Evolutionary conservation across 2,329 filamentous ascomycete genomes (phyloP), one percentile per base, ranked within the genome.

Genomic region (Penicillium palitans): DNA sequence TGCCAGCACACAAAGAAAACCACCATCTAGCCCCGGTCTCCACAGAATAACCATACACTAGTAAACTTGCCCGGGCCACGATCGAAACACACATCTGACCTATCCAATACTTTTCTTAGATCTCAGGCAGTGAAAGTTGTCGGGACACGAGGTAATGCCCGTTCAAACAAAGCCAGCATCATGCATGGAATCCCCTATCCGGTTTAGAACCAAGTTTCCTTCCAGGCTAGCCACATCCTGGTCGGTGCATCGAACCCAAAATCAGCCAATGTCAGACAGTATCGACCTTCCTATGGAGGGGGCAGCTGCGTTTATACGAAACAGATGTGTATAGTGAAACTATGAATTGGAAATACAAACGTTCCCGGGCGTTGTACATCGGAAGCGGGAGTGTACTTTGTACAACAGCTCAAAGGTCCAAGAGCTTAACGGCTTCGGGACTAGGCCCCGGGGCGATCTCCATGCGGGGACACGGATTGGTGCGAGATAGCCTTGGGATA

Each of bases 1-100:
- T 27, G 39, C 40, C 54, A 57, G 19, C 54, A 35, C 6, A 57
- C 40, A 52, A 57, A 56, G 47, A 56, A 52, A 52, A n/a, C 0
- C 37, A 10, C n/a, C n/a, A 35, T 19, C n/a, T 17, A 17, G 25
- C n/a, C 42, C 25, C 7, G 12, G 37, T 21, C 21, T n/a, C 40
- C 17, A 27, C 4, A 46, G 21, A 17, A n/a, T 15, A 52, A 33
- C 50, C 19, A 31, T 29, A 13, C 27, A 12, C 21, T 15, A 37
- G 4, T 19, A 13, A 1, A 21, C 24, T 15, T 8, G 21, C 31
- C 15, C 29, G 13, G 19, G 46, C 25, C 19, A 24, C 9, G n/a
- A 31, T 33, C 24, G 13, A 31, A 31, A 33, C 8, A 5, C 15
- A 42, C 2, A 12, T 17, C 8, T 10, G 19, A 35, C 21, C 27